These are phyloP conservation scores for Rubus parviflorus DNA, from an alignment of 306 rosid species.

Conservation along the genomic window DNA sequence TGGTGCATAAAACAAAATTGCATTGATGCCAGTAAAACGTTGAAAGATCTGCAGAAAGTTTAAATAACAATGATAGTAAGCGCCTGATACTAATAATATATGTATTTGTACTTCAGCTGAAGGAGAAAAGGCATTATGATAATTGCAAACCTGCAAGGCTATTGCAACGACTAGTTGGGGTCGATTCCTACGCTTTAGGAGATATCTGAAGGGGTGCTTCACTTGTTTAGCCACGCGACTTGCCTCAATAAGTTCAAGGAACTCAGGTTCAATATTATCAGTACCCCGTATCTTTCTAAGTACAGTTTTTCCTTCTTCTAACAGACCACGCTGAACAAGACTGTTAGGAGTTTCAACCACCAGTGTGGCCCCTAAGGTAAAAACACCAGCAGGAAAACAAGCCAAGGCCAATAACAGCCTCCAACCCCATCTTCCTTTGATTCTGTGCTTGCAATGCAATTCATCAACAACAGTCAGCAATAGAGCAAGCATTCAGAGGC, in stretches of 20 bases:
- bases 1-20: slow-evolving; percentile 82
- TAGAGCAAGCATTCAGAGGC: neutral
- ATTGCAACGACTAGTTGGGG: slow-evolving; percentile 73
- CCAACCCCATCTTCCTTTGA: slow-evolving; percentile 91
- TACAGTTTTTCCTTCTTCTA: slow-evolving; percentile 68
- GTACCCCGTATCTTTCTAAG: slow-evolving; percentile 64
- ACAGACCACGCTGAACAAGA: slow-evolving; percentile 66
- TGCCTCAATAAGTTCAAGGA: slow-evolving; percentile 65
- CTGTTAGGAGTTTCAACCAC: slow-evolving; percentile 90
- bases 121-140: neutral
- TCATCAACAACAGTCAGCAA: neutral
- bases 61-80: neutral
- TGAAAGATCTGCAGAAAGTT: slow-evolving; percentile 60
- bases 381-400: slow-evolving; percentile 66
- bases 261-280: slow-evolving; percentile 69
- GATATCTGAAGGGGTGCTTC: slow-evolving; percentile 70
- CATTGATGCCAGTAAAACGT: slow-evolving; percentile 83
- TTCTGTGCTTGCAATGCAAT: slow-evolving; percentile 34
- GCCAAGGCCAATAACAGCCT: slow-evolving; percentile 78
- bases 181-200: slow-evolving; percentile 54
- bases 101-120: neutral
- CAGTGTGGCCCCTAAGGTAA: slow-evolving; percentile 63
- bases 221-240: slow-evolving; percentile 60
- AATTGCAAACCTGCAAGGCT: slow-evolving; percentile 47
- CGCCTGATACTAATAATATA: no score